Evolutionary conservation across 129 eudicot species (phyloP), one percentile per base, ranked within the genome.

Genomic region (Solidago caesia): DNA sequence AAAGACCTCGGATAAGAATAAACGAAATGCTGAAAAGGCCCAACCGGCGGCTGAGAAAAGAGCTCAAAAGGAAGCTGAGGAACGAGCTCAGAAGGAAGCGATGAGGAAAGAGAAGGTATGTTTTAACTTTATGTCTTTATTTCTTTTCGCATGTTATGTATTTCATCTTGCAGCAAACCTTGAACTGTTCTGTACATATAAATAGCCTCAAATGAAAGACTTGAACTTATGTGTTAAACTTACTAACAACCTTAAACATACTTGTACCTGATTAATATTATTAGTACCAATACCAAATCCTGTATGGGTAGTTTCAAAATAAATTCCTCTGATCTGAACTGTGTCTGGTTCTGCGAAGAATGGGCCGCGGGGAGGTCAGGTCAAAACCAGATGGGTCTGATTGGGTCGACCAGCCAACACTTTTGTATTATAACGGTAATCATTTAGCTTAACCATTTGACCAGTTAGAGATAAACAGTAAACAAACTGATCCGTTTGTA

Each of bases 31-130:
- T 7, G 87, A 89, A 82, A 88, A 87, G 76, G 84, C 86, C 71
- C 87, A 84, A 78, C 21, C 69, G 26, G 75, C 80, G 79, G 95
- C 92, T 7, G 85, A 82, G 78, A 16, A 77, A 46, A 77, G 80
- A 74, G 87, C 92, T n/a, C 89, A 73, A 68, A 89, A 89, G 69
- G 95, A 87, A 83, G 96, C 92, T 4, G 90, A 92, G 67, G 72
- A 79, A 49, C 78, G 78, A 71, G 87, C 90, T n/a, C 89, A 73
- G 71, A 89, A 89, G 69, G 95, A 87, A 83, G 96, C 92, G 2
- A 89, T 89, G 71, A 72, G 77, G 48, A 86, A 73, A 79, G 96
- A 89, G 79, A 88, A 86, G 89, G 67, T 70, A 39, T 7, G 41
- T 15, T 55, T 42, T 10, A 14, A 26, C 13, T 33, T 21, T 21